phyloP scores from a whole-genome alignment of 495 filamentous ascomycete species.

The Trichocladium uniseriatum region DNA sequence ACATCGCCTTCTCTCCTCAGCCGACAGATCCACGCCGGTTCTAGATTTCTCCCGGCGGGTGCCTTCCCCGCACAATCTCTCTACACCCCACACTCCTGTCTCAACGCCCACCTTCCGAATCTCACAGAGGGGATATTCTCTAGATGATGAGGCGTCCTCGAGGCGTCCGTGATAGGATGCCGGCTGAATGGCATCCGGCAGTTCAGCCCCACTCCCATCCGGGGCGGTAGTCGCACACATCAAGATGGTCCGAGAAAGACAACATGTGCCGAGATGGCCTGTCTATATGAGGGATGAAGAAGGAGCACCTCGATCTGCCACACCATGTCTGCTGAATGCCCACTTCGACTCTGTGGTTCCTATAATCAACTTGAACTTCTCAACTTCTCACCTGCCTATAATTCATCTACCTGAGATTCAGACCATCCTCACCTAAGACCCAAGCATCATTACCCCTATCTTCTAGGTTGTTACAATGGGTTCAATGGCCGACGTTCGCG shows the following conservation, averaged over 20 bases:
- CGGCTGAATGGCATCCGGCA: background rate
- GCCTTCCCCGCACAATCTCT: constrained; percentile 3
- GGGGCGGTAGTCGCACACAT: constrained; percentile 5
- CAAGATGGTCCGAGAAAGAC: background rate
- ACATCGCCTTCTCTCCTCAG: constrained; percentile 1
- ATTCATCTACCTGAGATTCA: too few species aligned
- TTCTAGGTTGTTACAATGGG: too few species aligned
- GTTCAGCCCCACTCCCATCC: background rate
- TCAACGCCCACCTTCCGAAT: background rate
- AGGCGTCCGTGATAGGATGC: too few species aligned
- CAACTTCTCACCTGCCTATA: too few species aligned
- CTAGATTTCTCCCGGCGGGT: constrained; percentile 8
- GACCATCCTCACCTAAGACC: background rate
- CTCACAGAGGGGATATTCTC: background rate
- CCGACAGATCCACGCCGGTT: constrained; percentile 1
- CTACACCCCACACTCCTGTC: constrained; percentile 11
- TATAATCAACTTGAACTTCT: too few species aligned
- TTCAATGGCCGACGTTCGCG: constrained; percentile 33
- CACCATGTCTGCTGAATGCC: background rate
- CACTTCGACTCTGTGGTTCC: too few species aligned
- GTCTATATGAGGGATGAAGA: background rate
- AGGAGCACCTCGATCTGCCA: background rate
- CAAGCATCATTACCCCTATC: background rate
- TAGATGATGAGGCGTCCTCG: background rate
- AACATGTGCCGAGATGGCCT: constrained; percentile 11